These are phyloP conservation scores for Aspergillus phoenicis DNA, from an alignment of 2,329 filamentous ascomycete genomes.

Conservation along the genomic window DNA sequence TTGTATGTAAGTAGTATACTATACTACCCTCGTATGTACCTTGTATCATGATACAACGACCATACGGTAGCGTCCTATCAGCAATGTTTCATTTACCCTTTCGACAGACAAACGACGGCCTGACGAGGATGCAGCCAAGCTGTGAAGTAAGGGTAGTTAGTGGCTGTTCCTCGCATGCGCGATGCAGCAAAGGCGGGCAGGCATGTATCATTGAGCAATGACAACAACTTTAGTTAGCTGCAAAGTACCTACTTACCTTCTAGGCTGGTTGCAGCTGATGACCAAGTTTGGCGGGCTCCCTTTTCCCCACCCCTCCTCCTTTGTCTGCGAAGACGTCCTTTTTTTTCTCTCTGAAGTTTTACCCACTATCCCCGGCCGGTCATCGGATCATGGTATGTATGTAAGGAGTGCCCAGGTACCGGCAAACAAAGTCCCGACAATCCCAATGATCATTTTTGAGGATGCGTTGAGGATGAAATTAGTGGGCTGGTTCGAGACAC, in stretches of 20 bases:
- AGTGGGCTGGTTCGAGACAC: background rate
- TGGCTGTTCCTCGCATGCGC: slow-evolving; percentile 7
- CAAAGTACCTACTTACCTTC: background rate
- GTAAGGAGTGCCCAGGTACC: slow-evolving; percentile 11
- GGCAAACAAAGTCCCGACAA: slow-evolving; percentile 2
- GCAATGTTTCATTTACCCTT: too few relatives aligned
- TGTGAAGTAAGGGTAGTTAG: slow-evolving; percentile 6
- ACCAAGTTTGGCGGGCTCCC: too few relatives aligned
- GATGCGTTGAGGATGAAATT: background rate
- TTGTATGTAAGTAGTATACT: background rate
- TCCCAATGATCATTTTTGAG: background rate
- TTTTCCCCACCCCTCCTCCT: background rate
- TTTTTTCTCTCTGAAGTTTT: background rate
- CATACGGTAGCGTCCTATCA: background rate
- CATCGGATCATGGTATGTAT: slow-evolving; percentile 4
- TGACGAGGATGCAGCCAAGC: background rate
- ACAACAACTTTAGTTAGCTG: background rate
- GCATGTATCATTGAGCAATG: background rate
- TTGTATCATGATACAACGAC: background rate
- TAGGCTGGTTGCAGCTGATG: background rate
- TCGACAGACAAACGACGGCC: background rate
- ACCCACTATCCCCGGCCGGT: background rate
- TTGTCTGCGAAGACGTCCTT: background rate
- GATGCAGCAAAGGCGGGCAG: background rate
- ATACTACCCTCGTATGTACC: background rate